phyloP scores from a whole-genome alignment of 2,329 filamentous ascomycete genomes.

The Hypoxylon sp. region DNA sequence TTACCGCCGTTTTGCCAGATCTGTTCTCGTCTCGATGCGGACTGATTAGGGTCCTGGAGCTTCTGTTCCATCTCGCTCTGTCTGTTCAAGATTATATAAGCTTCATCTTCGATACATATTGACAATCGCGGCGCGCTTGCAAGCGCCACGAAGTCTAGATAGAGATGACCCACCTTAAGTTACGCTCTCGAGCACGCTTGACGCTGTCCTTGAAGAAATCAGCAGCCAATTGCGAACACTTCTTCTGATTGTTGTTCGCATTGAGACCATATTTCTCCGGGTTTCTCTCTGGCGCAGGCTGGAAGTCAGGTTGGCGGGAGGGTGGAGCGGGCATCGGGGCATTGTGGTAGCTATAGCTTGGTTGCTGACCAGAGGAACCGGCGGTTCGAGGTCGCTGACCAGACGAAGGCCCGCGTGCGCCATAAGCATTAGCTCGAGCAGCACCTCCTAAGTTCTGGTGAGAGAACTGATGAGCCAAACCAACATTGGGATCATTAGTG shows the following conservation, averaged over 20 bases:
- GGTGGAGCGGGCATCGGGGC: slow-evolving; percentile 74
- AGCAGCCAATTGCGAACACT: slow-evolving; percentile 78
- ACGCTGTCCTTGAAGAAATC: slow-evolving; percentile 99
- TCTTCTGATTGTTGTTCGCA: slow-evolving; percentile 79
- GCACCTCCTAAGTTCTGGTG: slow-evolving; percentile 91
- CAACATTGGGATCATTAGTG: slow-evolving; percentile 87
- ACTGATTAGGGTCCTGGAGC: slow-evolving; percentile 81
- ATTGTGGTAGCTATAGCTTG: slow-evolving; percentile 75
- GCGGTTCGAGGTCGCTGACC: slow-evolving; percentile 87
- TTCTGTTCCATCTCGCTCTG: slow-evolving; percentile 93
- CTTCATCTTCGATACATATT: slow-evolving; percentile 36
- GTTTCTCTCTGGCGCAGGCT: slow-evolving; percentile 86
- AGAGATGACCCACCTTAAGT: slow-evolving; percentile 79
- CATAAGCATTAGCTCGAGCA: slow-evolving; percentile 78
- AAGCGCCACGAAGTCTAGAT: neutral
- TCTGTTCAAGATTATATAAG: slow-evolving; percentile 63
- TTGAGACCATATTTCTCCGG: slow-evolving; percentile 81
- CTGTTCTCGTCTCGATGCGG: slow-evolving; percentile 82
- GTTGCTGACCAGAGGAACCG: slow-evolving; percentile 75
- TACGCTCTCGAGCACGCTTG: slow-evolving; percentile 93
- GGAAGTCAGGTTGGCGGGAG: slow-evolving; percentile 76
- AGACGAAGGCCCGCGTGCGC: slow-evolving; percentile 76
- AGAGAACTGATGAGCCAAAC: slow-evolving; percentile 94
- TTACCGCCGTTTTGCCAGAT: slow-evolving; percentile 88
- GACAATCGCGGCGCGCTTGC: neutral